These are phyloP conservation scores for Chrysanthemum seticuspe DNA, from an alignment of 129 eudicot species.

Conservation along the genomic window DNA sequence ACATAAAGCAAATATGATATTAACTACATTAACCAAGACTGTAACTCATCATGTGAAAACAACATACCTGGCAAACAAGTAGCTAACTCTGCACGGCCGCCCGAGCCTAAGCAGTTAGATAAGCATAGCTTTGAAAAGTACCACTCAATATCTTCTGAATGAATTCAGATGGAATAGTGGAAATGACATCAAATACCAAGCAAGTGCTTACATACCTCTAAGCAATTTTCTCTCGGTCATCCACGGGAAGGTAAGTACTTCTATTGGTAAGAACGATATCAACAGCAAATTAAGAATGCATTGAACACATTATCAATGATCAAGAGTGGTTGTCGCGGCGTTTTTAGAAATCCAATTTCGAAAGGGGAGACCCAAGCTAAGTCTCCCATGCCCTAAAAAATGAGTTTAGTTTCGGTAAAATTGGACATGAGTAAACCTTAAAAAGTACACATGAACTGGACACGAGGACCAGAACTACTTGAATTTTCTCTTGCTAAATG, in stretches of 20 bases:
- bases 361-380: conserved; percentile 88
- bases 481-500: too few species aligned
- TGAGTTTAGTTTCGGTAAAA: neutral
- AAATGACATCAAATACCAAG: conserved; percentile 76
- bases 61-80: conserved; percentile 70
- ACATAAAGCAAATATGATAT: neutral
- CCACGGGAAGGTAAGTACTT: conserved; percentile 68
- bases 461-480: too few species aligned
- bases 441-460: too few species aligned
- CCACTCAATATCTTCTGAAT: conserved; percentile 50
- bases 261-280: conserved; percentile 74
- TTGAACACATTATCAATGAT: conserved; percentile 69
- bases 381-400: conserved; percentile 78
- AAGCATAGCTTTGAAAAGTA: conserved; percentile 56
- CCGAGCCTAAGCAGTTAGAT: conserved; percentile 92
- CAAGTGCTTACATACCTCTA: conserved; percentile 65
- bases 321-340: conserved; percentile 49
- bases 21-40: neutral
- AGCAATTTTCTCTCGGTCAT: conserved; percentile 70
- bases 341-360: conserved; percentile 67
- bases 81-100: conserved; percentile 89
- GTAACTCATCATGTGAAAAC: neutral
- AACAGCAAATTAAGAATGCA: conserved; percentile 55
- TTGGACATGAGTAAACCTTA: neutral
- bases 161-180: conserved; percentile 82